Percentiles rank a stretch among this genome's conserved stretches.
Evolutionary conservation across 2,329 filamentous ascomycete species (phyloP).

Genomic region (Colletotrichum echinochloae): DNA sequence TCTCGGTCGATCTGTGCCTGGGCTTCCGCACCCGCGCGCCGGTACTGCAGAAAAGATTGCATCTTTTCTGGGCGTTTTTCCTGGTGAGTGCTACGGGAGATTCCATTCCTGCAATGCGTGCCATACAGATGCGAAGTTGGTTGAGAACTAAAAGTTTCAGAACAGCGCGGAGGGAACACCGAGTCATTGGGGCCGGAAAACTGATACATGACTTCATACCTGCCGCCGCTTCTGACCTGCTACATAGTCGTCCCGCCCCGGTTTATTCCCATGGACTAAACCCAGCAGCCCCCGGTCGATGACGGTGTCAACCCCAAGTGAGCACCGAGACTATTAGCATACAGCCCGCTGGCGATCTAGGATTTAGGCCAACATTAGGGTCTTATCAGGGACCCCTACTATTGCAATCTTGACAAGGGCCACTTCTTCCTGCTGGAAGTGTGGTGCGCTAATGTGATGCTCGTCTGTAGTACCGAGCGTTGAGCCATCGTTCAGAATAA

Average conservation of each 20-base stretch:
- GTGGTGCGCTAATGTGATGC: neutral
- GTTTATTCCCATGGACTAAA: constrained; percentile 8
- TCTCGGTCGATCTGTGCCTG: constrained; percentile 33
- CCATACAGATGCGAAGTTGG: neutral
- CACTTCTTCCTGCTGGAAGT: neutral
- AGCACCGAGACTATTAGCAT: neutral
- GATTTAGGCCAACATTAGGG: neutral
- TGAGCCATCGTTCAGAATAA: neutral
- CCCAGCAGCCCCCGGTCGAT: neutral
- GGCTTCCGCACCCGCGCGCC: constrained; percentile 26
- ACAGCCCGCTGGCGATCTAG: constrained; percentile 8
- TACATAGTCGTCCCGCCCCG: neutral
- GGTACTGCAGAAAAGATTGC: constrained; percentile 29
- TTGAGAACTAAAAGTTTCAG: neutral
- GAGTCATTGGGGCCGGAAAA: constrained; percentile 9
- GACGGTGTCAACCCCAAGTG: neutral
- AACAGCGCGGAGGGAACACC: neutral
- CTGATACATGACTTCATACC: constrained; percentile 11
- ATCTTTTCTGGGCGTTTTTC: neutral
- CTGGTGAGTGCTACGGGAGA: neutral
- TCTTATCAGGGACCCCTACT: neutral
- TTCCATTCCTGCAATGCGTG: neutral
- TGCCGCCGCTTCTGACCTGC: neutral
- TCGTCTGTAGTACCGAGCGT: neutral
- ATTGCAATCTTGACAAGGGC: neutral